Percentiles rank a stretch among this genome's conserved stretches.
Conservation (phyloP, 2,329 filamentous ascomycete genomes). For the Calonectria ilicicola region DNA sequence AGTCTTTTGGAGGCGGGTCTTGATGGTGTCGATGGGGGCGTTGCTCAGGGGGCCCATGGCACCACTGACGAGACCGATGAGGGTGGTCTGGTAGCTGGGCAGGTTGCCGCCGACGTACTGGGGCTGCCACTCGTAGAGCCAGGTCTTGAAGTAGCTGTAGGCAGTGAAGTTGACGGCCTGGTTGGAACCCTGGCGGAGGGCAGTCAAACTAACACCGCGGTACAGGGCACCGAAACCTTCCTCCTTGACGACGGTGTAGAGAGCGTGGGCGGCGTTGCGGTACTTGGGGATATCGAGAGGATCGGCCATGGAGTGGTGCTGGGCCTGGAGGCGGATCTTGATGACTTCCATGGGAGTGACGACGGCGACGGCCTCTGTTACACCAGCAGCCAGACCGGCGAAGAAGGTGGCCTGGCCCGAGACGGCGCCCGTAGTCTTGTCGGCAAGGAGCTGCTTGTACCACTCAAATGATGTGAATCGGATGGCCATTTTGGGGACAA, state of each 20-base stretch:
- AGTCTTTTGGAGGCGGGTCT: slow-evolving; percentile 93
- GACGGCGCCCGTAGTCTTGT: slow-evolving; percentile 74
- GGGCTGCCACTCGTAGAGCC: slow-evolving; percentile 79
- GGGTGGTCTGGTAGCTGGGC: slow-evolving; percentile 88
- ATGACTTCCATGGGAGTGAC: slow-evolving; percentile 99
- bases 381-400: slow-evolving; percentile 89
- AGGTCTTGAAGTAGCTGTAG: slow-evolving; percentile 91
- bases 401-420: slow-evolving; percentile 76
- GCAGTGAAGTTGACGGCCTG: slow-evolving; percentile 99
- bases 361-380: slow-evolving; percentile 95
- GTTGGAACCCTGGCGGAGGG: slow-evolving; percentile 93
- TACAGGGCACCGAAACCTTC: slow-evolving; percentile 91
- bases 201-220: slow-evolving; percentile 92
- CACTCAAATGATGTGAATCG: slow-evolving; percentile 97
- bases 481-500: slow-evolving; percentile 99
- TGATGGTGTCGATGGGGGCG: slow-evolving; percentile 98
- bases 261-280: slow-evolving; percentile 86
- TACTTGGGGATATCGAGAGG: slow-evolving; percentile 97
- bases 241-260: slow-evolving; percentile 91
- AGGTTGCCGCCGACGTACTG: slow-evolving; percentile 74
- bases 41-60: slow-evolving; percentile 97
- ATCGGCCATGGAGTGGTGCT: slow-evolving; percentile 98
- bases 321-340: slow-evolving; percentile 97
- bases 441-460: slow-evolving; percentile 87
- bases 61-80: slow-evolving; percentile 91